A percentile compares a stretch with the other conserved stretches of the same genome.
phyloP scores from a whole-genome alignment of 2,329 filamentous ascomycete species.

The Alternaria sp. region DNA sequence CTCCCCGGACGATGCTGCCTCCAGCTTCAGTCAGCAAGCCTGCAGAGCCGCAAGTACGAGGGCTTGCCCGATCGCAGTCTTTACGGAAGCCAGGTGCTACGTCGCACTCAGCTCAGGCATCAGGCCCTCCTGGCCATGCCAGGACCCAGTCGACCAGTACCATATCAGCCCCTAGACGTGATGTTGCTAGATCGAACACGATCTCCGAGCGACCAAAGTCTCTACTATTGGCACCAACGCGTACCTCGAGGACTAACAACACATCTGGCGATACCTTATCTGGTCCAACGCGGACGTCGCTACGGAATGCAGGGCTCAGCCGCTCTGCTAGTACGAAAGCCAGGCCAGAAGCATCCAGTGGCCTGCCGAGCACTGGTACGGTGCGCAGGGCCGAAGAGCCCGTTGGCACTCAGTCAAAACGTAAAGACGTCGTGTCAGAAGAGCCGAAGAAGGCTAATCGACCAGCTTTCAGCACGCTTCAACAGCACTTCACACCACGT shows the following conservation, averaged over 20 bases:
- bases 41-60: conserved; percentile 19
- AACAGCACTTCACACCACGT: conserved; percentile 50
- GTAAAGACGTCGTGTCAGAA: conserved; percentile 26
- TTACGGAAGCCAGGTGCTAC: conserved; percentile 34
- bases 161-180: conserved; percentile 17
- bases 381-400: conserved; percentile 19
- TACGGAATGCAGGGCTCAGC: conserved; percentile 32
- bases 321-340: conserved; percentile 33
- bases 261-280: conserved; percentile 14
- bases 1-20: conserved; percentile 23
- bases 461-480: conserved; percentile 47
- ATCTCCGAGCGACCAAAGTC: conserved; percentile 34
- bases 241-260: conserved; percentile 9
- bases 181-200: conserved; percentile 17
- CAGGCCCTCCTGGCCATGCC: conserved; percentile 22
- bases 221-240: conserved; percentile 19
- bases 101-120: conserved; percentile 20
- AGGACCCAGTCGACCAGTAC: conserved; percentile 38
- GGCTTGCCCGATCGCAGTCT: conserved; percentile 37
- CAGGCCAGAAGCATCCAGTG: conserved; percentile 22
- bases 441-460: conserved; percentile 31
- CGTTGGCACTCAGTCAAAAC: conserved; percentile 16
- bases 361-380: conserved; percentile 7
- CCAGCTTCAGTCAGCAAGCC: conserved; percentile 26
- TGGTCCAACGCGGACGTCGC: conserved; percentile 20